These are phyloP conservation scores for Blattamonas nauphoetae DNA, from an alignment of 78 protist genomes.

Conservation along the genomic window DNA sequence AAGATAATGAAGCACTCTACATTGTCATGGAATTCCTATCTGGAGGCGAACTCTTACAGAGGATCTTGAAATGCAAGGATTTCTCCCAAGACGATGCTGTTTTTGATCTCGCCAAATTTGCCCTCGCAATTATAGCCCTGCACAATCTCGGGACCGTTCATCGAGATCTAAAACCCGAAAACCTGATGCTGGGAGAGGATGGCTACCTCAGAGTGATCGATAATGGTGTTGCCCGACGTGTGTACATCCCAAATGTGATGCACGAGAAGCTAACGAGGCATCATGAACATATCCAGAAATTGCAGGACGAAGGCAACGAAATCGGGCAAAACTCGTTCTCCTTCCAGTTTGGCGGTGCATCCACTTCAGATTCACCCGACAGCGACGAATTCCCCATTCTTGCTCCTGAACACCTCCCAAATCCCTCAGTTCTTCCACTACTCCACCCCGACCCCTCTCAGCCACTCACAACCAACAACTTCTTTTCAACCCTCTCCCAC, in stretches of 20 bases:
- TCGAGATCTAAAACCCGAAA: neutral
- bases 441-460: no score
- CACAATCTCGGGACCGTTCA: neutral
- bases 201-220: neutral
- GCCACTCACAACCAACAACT: no score
- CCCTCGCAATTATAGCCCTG: neutral
- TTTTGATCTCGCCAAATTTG: neutral
- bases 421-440: no score
- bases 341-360: no score
- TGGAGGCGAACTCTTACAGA: neutral
- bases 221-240: neutral
- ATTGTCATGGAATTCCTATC: neutral
- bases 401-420: no score
- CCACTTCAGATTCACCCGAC: no score
- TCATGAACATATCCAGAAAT: no score
- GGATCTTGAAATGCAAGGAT: neutral
- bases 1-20: neutral
- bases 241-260: neutral
- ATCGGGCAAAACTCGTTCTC: no score
- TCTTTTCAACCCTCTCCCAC: no score
- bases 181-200: neutral
- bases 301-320: no score
- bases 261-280: neutral
- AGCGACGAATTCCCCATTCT: no score
- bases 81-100: neutral